Evolutionary conservation across 2,329 filamentous ascomycete species (phyloP), one percentile per base, ranked within the genome.

Genomic region (Monosporascus sp.): DNA sequence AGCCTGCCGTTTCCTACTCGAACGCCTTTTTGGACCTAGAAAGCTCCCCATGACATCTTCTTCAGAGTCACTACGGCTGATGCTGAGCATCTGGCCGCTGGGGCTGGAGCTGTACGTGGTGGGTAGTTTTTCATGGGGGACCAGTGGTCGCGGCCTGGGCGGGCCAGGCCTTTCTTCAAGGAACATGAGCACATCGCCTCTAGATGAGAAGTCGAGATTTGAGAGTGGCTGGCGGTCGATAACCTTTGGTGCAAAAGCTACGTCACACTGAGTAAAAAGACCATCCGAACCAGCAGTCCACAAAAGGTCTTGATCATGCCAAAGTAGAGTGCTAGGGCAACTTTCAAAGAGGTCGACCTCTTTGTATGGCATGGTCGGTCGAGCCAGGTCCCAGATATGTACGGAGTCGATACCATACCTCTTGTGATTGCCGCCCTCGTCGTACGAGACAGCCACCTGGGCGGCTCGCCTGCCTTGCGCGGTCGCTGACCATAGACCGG

Each of bases 371-470:
- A 88, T 78, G 1, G 82, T 81, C 1, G 85, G 82, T 35, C 85
- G 75, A 7, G 82, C 84, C n/a, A 88, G 69, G 63, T 88, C 85
- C 84, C 84, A 88, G 20, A 88, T 74, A 53, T 88, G 84, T 16
- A 87, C 81, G 0, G 77, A 73, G 27, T 76, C 80, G 44, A 81
- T 79, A 43, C 82, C 82, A 51, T 78, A 78, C 8, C 77, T 74
- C 53, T 77, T 78, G 44, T 75, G 68, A 59, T 77, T 77, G 43
- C 73, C 73, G n/a, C 65, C 63, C 59, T 83, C 82, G 54, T 86
- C 79, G 62, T 87, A 85, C 1, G 81, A 75, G 2, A 86, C 78
- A 2, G 82, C 81, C 11, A 87, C 73, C 62, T 87, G 82, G 1
- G 84, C 83, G 2, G 80, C 79, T 45, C 84, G 75, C 47, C 78